These are phyloP conservation scores for Barnettozyma pratensis DNA, from an alignment of 805 yeast species.

Conservation along the genomic window DNA sequence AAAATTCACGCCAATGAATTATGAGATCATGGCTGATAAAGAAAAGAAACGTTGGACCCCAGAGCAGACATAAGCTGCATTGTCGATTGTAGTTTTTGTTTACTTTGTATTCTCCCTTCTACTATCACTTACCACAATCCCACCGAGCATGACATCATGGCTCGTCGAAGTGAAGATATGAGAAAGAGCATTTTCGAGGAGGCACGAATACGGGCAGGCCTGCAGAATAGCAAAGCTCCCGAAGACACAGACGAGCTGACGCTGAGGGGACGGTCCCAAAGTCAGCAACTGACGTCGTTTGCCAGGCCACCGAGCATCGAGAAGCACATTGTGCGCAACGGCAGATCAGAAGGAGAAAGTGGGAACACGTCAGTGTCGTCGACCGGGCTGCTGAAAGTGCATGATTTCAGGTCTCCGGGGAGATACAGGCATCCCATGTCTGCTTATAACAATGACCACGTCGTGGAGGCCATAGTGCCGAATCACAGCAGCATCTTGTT, in stretches of 20 bases:
- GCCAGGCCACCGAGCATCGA: constrained; percentile 4
- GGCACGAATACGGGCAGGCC: background rate
- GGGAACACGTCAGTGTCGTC: background rate
- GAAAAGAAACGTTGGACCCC: no score
- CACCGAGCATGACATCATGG: background rate
- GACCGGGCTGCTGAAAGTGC: background rate
- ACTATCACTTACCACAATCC: background rate
- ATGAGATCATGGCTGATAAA: no score
- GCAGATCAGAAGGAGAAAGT: no score
- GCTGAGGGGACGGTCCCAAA: background rate
- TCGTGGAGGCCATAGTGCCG: constrained; percentile 18
- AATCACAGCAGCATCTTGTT: constrained; percentile 13
- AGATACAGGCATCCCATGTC: constrained; percentile 19
- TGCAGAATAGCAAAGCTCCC: background rate
- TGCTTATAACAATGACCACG: constrained; percentile 14
- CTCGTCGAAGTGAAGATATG: constrained; percentile 3
- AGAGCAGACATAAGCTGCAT: no score
- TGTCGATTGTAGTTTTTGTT: no score
- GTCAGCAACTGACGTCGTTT: background rate
- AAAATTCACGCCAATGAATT: no score
- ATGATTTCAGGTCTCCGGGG: background rate
- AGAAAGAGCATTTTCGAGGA: constrained; percentile 4
- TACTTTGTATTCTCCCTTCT: no score
- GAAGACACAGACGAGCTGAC: background rate
- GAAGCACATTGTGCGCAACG: constrained; percentile 2